Percentiles rank a stretch among this genome's conserved stretches.
phyloP scores from a whole-genome alignment of 2,329 filamentous ascomycete genomes.

The Hypoxylon sp. region DNA sequence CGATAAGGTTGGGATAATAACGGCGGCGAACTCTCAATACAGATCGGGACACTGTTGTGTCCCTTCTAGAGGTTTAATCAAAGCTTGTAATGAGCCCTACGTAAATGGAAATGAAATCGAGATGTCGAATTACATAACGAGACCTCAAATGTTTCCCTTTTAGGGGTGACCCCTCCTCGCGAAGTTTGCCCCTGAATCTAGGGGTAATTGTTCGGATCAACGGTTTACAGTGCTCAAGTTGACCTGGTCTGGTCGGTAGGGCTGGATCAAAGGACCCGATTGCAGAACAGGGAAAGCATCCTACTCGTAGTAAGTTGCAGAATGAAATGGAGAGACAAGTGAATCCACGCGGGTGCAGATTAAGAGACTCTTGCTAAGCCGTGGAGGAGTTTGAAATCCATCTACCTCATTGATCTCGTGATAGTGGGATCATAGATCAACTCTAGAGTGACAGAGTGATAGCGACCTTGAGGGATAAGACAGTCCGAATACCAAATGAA shows the following conservation, averaged over 20 bases:
- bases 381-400: constrained; percentile 19
- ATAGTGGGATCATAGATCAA: constrained; percentile 32
- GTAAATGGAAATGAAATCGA: constrained; percentile 13
- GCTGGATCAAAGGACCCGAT: constrained; percentile 35
- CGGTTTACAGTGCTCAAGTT: constrained; percentile 21
- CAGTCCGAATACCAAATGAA: constrained; percentile 32
- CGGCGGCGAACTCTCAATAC: constrained; percentile 10
- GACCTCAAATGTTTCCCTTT: constrained; percentile 22
- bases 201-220: constrained; percentile 26
- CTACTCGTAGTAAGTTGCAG: constrained; percentile 13
- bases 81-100: constrained; percentile 18
- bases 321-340: constrained; percentile 24
- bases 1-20: constrained; percentile 15
- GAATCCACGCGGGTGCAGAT: constrained; percentile 26
- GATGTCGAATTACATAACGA: constrained; percentile 22
- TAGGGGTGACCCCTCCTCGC: constrained; percentile 31
- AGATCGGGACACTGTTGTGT: constrained; percentile 5
- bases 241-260: constrained; percentile 26
- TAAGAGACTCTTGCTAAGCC: constrained; percentile 4
- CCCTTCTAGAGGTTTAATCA: constrained; percentile 17
- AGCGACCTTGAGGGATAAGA: constrained; percentile 12
- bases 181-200: constrained; percentile 37
- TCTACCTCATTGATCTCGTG: constrained; percentile 34
- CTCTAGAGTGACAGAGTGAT: constrained; percentile 13
- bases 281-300: constrained; percentile 30